Evolutionary conservation across 345 rosid genomes (phyloP).

Genomic region (Hibiscus mutabilis): DNA sequence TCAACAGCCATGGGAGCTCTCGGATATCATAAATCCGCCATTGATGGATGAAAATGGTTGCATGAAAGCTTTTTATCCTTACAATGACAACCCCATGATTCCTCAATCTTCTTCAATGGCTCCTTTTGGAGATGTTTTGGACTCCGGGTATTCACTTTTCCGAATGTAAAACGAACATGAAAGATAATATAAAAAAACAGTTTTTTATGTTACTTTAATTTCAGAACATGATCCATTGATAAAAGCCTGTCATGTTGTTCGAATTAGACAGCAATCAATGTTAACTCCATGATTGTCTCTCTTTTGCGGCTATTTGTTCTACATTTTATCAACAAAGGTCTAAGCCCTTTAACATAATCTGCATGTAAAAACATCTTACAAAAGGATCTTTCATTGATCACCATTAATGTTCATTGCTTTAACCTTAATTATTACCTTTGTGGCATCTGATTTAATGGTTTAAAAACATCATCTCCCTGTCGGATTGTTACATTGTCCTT

Average conservation of each 20-base stretch:
- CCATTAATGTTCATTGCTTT: not conserved
- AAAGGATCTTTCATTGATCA: not conserved
- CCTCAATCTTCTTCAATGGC: constrained; percentile 33
- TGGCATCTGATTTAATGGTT: not conserved
- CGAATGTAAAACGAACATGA: constrained; percentile 7
- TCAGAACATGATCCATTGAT: not conserved
- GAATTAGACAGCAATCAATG: not conserved
- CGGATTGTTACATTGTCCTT: not conserved
- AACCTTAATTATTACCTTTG: not conserved
- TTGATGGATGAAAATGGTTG: constrained; percentile 27
- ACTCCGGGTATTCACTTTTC: constrained; percentile 38
- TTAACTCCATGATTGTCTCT: constrained; percentile 10
- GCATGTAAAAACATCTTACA: not conserved
- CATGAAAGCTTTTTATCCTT: constrained; percentile 31
- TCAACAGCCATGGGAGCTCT: constrained; percentile 40
- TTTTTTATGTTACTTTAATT: not conserved
- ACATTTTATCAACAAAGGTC: constrained; percentile 25
- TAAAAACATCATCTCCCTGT: not conserved
- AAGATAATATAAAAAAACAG: not conserved
- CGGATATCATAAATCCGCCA: constrained; percentile 44
- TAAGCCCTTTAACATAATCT: not conserved
- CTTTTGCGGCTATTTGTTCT: constrained; percentile 19
- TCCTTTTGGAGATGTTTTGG: constrained; percentile 39
- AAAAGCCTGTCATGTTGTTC: not conserved
- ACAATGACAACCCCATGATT: constrained; percentile 2